Percentiles rank a stretch among this genome's conserved stretches.
These are phyloP conservation scores for Venturia effusa DNA, from an alignment of 2,329 filamentous ascomycete species.

Conservation along the genomic window DNA sequence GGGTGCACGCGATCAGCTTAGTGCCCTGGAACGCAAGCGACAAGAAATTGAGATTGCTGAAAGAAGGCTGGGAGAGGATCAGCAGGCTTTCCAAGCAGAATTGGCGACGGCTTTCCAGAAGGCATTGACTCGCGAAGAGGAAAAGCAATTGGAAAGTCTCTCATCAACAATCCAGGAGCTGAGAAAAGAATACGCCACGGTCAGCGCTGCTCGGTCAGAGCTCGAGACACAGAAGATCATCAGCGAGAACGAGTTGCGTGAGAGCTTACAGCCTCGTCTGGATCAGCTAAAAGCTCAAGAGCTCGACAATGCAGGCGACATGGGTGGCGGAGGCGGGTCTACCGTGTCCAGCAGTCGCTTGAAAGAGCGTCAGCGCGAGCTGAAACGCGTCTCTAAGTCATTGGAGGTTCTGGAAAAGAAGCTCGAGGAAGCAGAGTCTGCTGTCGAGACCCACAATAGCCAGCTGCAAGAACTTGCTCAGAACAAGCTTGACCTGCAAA, in stretches of 20 bases:
- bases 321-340: conserved; percentile 26
- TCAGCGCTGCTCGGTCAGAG: conserved; percentile 62
- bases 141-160: conserved; percentile 64
- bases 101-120: conserved; percentile 85
- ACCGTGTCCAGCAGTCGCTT: conserved; percentile 49
- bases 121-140: conserved; percentile 70
- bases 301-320: conserved; percentile 47
- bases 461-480: conserved; percentile 50
- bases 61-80: conserved; percentile 54
- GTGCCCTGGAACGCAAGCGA: conserved; percentile 52
- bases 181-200: conserved; percentile 63
- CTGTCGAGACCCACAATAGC: conserved; percentile 50
- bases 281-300: conserved; percentile 75
- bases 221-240: conserved; percentile 72
- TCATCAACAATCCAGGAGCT: conserved; percentile 60
- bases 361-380: conserved; percentile 68
- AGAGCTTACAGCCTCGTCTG: conserved; percentile 76
- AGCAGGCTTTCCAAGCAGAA: conserved; percentile 69
- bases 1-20: conserved; percentile 61
- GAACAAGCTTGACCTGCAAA: conserved; percentile 51
- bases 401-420: conserved; percentile 57
- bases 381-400: conserved; percentile 63
- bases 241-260: conserved; percentile 77
- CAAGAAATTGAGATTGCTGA: conserved; percentile 57
- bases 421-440: conserved; percentile 62